Evolutionary conservation across 108 stramenopile species (phyloP), one percentile per base, ranked within the genome.

Genomic region (Pseudonitzschia pungens): DNA sequence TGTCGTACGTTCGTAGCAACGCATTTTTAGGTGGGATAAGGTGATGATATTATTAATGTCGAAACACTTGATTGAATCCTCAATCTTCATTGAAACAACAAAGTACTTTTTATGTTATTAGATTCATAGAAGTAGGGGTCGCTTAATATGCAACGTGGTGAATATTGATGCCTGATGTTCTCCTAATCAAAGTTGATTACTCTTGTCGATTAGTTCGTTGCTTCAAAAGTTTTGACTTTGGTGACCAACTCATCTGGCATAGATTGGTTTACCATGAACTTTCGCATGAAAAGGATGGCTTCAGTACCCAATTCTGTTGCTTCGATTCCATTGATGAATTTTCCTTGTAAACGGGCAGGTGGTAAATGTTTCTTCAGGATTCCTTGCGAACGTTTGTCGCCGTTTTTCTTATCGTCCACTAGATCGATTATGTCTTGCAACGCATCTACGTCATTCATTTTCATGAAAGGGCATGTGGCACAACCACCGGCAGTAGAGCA

Each of bases 401-500:
- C 41, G 6, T 63, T 15, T 31, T 20, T 36, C 42, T 31, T 21
- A 27, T 21, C 32, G 41, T 81, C 72, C 21, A 89, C 83, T 81
- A 86, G 77, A 27, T 89, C 81, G 12, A 88, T 55, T 54, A 98
- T 80, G 74, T 97, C 92, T 44, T 84, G 73, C 43, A 98, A 74
- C 5, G 93, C 88, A 74, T 98, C 95, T 33, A 98, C 68, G 73
- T 94, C 92, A 77, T 98, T 98, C 96, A 97, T 97, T 82, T 98
- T 98, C 97, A 98, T 98, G 70, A 93, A 98, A 0, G 97, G 97
- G 74, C 97, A 98, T 28, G 97, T 98, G 8, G 97, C 97, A 75
- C 97, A 98, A 24, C 97, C 97, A 57, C 97, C 97, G 9, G 95
- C 94, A 51, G 97, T 97, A 22, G 87, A 86, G 82, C 97, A 98